Evolutionary conservation across 331 rosid species (phyloP).

Genomic region (Quercus phellos): DNA sequence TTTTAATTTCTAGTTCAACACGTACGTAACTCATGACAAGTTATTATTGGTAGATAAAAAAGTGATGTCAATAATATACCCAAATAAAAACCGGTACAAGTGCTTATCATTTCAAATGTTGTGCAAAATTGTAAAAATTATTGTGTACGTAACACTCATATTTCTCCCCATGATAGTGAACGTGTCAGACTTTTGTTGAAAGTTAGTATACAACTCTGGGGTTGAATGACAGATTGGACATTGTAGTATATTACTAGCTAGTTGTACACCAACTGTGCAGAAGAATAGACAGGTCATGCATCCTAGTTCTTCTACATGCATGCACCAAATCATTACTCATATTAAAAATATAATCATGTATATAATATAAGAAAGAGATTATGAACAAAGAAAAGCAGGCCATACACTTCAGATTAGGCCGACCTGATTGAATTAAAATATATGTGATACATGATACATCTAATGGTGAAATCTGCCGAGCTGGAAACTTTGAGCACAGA

Average conservation of each 20-base stretch:
- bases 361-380: background rate
- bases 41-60: too few species aligned
- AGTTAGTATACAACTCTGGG: background rate
- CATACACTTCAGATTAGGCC: background rate
- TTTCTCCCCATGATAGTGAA: too few species aligned
- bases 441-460: background rate
- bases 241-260: background rate
- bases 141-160: too few species aligned
- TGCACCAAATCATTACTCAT: constrained; percentile 4
- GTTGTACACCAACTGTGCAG: background rate
- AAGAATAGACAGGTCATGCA: background rate
- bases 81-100: too few species aligned
- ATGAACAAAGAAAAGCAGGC: constrained; percentile 1
- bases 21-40: too few species aligned
- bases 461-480: constrained; percentile 14
- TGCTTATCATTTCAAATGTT: too few species aligned
- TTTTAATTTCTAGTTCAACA: too few species aligned
- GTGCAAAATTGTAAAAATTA: too few species aligned
- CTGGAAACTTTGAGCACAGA: constrained; percentile 16
- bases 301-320: constrained; percentile 10
- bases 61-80: too few species aligned
- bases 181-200: background rate
- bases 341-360: background rate
- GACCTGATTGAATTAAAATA: background rate
- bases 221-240: background rate